A percentile compares a stretch with the other conserved stretches of the same genome.
Conservation (phyloP, 306 rosid genomes). For the Cucurbita pepo region DNA sequence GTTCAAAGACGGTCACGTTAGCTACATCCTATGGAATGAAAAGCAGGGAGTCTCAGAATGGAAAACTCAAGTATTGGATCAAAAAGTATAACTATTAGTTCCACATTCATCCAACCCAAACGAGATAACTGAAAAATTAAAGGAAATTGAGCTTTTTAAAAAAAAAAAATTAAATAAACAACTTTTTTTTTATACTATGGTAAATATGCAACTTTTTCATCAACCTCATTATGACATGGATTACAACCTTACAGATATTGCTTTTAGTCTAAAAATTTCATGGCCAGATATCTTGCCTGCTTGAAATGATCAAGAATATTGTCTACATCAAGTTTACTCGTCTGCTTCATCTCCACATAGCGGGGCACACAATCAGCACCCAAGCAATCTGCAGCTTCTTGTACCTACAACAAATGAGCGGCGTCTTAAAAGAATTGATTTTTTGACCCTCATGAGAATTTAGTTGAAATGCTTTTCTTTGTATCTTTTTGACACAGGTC, state of each 20-base stretch:
- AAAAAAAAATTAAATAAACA: neutral
- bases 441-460: neutral
- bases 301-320: conserved; percentile 27
- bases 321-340: conserved; percentile 38
- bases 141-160: neutral
- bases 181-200: neutral
- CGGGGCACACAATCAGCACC: conserved; percentile 87
- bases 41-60: neutral
- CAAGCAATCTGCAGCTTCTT: conserved; percentile 93
- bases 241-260: neutral
- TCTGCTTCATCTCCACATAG: conserved; percentile 65
- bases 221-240: neutral
- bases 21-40: conserved; percentile 23
- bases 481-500: neutral
- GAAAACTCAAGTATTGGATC: neutral
- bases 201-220: neutral
- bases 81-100: neutral
- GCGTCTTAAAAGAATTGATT: conserved; percentile 1
- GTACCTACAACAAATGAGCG: conserved; percentile 37
- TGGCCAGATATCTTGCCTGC: conserved; percentile 33
- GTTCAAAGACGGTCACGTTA: conserved; percentile 15
- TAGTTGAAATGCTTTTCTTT: neutral
- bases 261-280: neutral
- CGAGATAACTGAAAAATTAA: neutral
- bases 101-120: neutral